Base-by-base conservation (phyloP, 2,329 filamentous ascomycete species). In the Pseudocercospora crystallina region DNA sequence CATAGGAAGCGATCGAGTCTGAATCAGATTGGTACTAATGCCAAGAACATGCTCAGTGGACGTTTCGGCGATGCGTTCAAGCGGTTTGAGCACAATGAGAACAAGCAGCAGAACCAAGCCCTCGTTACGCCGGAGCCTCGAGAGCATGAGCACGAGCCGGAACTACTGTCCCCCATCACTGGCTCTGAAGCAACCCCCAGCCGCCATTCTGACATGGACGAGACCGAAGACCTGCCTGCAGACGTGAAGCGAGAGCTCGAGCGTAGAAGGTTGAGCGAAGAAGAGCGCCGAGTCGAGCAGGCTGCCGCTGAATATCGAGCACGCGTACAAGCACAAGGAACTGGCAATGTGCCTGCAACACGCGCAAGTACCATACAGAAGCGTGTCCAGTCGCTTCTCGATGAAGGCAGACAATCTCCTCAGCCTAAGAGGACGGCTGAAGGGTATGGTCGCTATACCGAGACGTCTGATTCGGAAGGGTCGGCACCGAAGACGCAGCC, bases 61-160 rank as follows among this genome's bases (percentile, higher is more conserved):
- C 90, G 87, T 61, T 96, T 97, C 68, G 90, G 91, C 0, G 91
- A 96, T 63, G 91, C 92, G 2, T 96, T 97, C 73, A 90, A 92
- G 65, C 82, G 87, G 5, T 97, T 97, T 61, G 94, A 99, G 42
- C 46, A 55, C n/a, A 53, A 37, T 40, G 56, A 61, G 9, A 48
- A 49, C 30, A 43, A 43, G n/a, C 44, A 50, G 30, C 20, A 26
- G 20, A 45, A 40, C 10, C 49, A 56, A 14, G 57, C 45, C 12
- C 53, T 53, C 1, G 40, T 53, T 14, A 62, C 58, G 2, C 58
- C 59, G 13, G 57, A 59, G 26, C 46, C 51, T 35, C 49, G 46
- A 13, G 56, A 53, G 11, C 47, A 46, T 9, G 50, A 60, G n/a
- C 56, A 60, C n/a, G 54, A 57, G 39, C 55, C 57, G 72, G 32